These are phyloP conservation scores for Albatrellus ellisii DNA, from an alignment of 768 basidiomycete species.

Conservation along the genomic window DNA sequence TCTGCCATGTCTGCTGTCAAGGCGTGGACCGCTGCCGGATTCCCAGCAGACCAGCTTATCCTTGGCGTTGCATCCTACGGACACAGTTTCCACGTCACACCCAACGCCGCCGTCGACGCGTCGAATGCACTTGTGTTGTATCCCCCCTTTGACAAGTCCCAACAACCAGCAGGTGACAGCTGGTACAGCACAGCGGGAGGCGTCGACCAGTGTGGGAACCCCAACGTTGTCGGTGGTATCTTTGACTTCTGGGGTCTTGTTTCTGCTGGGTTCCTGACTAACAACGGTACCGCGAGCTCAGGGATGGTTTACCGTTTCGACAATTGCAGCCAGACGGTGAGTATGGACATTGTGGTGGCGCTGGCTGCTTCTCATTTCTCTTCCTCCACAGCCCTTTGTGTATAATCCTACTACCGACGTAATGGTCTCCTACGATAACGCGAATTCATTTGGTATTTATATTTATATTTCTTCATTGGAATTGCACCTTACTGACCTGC, in stretches of 20 bases:
- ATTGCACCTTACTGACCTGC: background rate
- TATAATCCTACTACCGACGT: conserved; percentile 18
- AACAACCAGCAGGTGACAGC: conserved; percentile 22
- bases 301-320: conserved; percentile 35
- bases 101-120: conserved; percentile 21
- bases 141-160: conserved; percentile 10
- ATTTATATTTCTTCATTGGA: background rate
- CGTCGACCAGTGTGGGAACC: conserved; percentile 42
- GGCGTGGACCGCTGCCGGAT: conserved; percentile 68
- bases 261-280: conserved; percentile 35
- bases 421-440: conserved; percentile 24
- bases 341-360: conserved; percentile 4
- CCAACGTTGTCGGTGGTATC: conserved; percentile 34
- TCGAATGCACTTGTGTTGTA: conserved; percentile 8
- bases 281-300: conserved; percentile 26
- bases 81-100: conserved; percentile 45
- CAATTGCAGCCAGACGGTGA: conserved; percentile 21
- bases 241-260: conserved; percentile 50
- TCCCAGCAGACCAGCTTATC: conserved; percentile 65
- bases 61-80: conserved; percentile 82
- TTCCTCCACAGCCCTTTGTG: conserved; percentile 18
- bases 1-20: conserved; percentile 68
- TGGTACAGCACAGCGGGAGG: conserved; percentile 35
- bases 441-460: conserved; percentile 17
- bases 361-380: background rate